Conservation (phyloP, 176 grass and related monocot genomes). For the Triticum aestivum region IWGSC_CS_RefSeq_v2.1 NC_057795.1:625607757-625608256, state of each 20-base stretch:
- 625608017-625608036: not conserved
- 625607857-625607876: not conserved
- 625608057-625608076: not conserved
- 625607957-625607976: not conserved
- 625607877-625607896: not conserved
- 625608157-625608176: too few relatives aligned
- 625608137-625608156: not conserved
- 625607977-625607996: not conserved
- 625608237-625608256: not conserved
- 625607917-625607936: not conserved
- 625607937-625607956: not conserved
- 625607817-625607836: not conserved
- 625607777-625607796: not conserved
- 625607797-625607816: not conserved
- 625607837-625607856: not conserved
- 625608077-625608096: not conserved
- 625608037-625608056: not conserved
- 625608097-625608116: not conserved
- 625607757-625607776: not conserved
- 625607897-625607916: not conserved
- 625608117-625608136: not conserved
- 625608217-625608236: not conserved
- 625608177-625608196: too few relatives aligned
- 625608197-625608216: not conserved
- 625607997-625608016: conserved; percentile 2